These are phyloP conservation scores for Rhodotorula sp. DNA, from an alignment of 1,284 basidiomycete genomes.

Conservation along the genomic window DNA sequence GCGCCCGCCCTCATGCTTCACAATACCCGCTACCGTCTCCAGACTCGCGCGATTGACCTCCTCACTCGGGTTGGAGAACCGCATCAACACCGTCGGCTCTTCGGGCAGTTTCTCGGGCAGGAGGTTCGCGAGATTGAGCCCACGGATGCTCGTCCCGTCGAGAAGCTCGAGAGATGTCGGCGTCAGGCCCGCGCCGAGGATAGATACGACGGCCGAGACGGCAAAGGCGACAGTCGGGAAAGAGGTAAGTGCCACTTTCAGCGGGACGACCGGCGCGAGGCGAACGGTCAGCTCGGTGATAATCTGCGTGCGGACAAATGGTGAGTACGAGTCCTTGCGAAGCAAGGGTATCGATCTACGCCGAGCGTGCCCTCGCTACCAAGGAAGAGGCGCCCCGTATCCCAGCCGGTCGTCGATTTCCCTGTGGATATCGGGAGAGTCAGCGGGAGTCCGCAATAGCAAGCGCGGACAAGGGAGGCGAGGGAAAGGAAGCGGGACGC, in stretches of 20 bases:
- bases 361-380: constrained; percentile 95
- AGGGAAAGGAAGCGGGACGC: neutral
- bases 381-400: constrained; percentile 72
- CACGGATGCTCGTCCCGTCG: constrained; percentile 57
- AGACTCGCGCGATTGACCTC: constrained; percentile 8
- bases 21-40: constrained; percentile 55
- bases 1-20: constrained; percentile 66
- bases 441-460: neutral
- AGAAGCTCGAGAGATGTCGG: constrained; percentile 70
- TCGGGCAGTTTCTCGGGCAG: constrained; percentile 64
- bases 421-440: constrained; percentile 57
- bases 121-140: constrained; percentile 66
- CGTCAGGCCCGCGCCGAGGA: constrained; percentile 55
- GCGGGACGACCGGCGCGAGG: constrained; percentile 76
- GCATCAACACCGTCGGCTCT: constrained; percentile 58
- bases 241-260: constrained; percentile 59
- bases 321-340: neutral
- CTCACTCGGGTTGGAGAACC: constrained; percentile 18
- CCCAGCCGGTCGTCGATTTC: constrained; percentile 43
- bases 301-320: constrained; percentile 15
- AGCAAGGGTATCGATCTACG: constrained; percentile 44
- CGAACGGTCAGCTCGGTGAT: constrained; percentile 65
- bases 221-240: constrained; percentile 58
- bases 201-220: constrained; percentile 70
- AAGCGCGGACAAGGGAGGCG: neutral